Percentiles rank a stretch among this genome's conserved stretches.
Conservation (phyloP, 2,329 filamentous ascomycete genomes). For the Exophiala aquamarina region DNA sequence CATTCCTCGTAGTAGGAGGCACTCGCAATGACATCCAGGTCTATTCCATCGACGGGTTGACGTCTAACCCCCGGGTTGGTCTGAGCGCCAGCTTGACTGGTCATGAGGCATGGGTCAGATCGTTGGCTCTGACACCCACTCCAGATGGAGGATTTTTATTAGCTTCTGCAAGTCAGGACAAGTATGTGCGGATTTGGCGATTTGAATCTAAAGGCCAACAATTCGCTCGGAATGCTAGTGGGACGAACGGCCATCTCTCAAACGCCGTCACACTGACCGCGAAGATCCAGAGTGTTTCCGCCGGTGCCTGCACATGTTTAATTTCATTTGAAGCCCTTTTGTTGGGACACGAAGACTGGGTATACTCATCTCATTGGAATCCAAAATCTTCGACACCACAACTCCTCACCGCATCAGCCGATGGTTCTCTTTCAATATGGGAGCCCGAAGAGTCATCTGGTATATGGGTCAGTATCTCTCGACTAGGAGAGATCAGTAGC, state of each 20-base stretch:
- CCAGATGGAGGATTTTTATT: constrained; percentile 70
- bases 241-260: constrained; percentile 55
- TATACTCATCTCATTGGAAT: constrained; percentile 83
- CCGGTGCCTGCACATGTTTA: constrained; percentile 64
- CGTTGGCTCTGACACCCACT: constrained; percentile 74
- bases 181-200: constrained; percentile 93
- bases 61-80: constrained; percentile 55
- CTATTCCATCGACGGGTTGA: constrained; percentile 58
- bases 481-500: constrained; percentile 88
- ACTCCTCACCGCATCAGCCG: constrained; percentile 85
- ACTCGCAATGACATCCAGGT: constrained; percentile 82
- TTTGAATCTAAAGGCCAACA: constrained; percentile 64
- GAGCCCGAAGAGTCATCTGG: constrained; percentile 79
- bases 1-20: constrained; percentile 79
- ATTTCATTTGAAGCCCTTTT: constrained; percentile 92
- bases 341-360: constrained; percentile 96
- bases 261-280: constrained; percentile 70
- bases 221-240: constrained; percentile 25
- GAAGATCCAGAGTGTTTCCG: constrained; percentile 77
- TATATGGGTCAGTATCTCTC: constrained; percentile 83
- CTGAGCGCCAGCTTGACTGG: constrained; percentile 77
- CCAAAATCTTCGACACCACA: constrained; percentile 59
- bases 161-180: constrained; percentile 94
- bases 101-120: constrained; percentile 93
- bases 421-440: constrained; percentile 94